Conservation (phyloP, 2,329 filamentous ascomycete genomes). For the Sarocladium kiliense region DNA sequence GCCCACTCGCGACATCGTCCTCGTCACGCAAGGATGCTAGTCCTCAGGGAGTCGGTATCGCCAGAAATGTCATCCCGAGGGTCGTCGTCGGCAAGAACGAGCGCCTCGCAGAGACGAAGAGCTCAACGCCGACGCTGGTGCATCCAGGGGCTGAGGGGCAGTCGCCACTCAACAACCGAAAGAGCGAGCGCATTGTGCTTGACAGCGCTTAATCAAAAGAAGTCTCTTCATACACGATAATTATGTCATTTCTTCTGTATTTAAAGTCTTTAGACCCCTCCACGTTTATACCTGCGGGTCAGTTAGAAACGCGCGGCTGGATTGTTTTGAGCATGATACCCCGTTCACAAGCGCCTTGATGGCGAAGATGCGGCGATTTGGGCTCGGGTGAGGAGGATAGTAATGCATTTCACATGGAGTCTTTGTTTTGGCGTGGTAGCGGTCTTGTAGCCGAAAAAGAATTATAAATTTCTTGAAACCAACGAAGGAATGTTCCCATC, state of each 20-base stretch:
- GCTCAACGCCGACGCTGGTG: slow-evolving; percentile 42
- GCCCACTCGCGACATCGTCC: slow-evolving; percentile 9
- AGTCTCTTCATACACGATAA: neutral
- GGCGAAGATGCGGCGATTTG: neutral
- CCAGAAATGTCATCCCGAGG: slow-evolving; percentile 10
- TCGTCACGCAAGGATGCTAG: slow-evolving; percentile 5
- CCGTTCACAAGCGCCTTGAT: neutral
- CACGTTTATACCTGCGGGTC: neutral
- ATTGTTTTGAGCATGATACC: neutral
- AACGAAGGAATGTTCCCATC: neutral
- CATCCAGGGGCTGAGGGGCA: slow-evolving; percentile 25
- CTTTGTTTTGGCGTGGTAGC: neutral
- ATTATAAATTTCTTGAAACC: neutral
- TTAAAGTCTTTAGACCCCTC: neutral
- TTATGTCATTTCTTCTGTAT: neutral
- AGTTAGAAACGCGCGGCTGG: neutral
- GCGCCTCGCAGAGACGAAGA: slow-evolving; percentile 30
- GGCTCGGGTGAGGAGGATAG: neutral
- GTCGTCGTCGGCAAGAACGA: slow-evolving; percentile 18
- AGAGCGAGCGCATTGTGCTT: slow-evolving; percentile 49
- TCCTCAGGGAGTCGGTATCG: slow-evolving; percentile 9
- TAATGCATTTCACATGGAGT: neutral
- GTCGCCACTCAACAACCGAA: slow-evolving; percentile 34
- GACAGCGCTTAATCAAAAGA: slow-evolving; percentile 23
- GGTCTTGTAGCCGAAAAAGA: neutral